phyloP scores from a whole-genome alignment of 345 rosid genomes.

The Gossypium turneri region DNA sequence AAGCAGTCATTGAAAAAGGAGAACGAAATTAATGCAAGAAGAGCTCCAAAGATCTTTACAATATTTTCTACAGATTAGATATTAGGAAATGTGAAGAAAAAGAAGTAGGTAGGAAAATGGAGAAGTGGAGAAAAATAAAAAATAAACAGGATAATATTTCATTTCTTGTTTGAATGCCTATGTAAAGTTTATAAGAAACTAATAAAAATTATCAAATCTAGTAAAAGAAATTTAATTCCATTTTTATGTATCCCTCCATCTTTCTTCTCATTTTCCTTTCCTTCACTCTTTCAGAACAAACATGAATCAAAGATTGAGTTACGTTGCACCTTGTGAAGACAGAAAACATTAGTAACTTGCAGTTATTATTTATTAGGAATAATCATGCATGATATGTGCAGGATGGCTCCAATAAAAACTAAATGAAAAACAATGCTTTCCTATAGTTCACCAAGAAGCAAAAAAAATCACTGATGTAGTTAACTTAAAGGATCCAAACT shows the following conservation, averaged over 20 bases:
- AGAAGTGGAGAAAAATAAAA: not conserved
- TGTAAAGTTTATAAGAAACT: not conserved
- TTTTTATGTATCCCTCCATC: not conserved
- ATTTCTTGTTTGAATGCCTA: not conserved
- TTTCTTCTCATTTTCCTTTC: not conserved
- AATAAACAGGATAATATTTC: not conserved
- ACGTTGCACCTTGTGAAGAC: not conserved
- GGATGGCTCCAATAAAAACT: not conserved
- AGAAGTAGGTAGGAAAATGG: not conserved
- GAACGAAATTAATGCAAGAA: slow-evolving; percentile 6
- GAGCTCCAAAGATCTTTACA: not conserved
- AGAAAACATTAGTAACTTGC: not conserved
- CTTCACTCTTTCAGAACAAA: not conserved
- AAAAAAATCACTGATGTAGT: not conserved
- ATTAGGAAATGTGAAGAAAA: not conserved
- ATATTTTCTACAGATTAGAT: not conserved
- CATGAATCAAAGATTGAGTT: not conserved
- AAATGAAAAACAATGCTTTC: not conserved
- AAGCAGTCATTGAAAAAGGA: not conserved
- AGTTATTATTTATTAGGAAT: not conserved
- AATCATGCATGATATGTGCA: not conserved
- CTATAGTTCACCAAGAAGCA: not conserved
- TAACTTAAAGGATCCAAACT: not conserved
- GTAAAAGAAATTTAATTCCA: not conserved
- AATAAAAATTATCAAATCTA: not conserved